These are phyloP conservation scores for Scutellaria baicalensis DNA, from an alignment of 257 asterid genomes.

Conservation along the genomic window DNA sequence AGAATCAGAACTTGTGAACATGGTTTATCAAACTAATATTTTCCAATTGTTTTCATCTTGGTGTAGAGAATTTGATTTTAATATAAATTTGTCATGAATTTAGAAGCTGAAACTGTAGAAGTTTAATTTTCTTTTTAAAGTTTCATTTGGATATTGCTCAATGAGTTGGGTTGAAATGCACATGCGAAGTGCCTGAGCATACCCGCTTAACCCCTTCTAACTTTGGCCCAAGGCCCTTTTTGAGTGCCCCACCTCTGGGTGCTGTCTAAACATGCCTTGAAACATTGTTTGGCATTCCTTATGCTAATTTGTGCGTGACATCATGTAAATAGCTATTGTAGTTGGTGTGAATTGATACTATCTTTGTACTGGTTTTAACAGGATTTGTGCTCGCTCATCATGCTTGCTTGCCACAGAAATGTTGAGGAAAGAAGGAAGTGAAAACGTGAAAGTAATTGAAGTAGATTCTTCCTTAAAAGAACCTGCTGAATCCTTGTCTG, in stretches of 20 bases:
- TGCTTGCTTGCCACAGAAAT: constrained; percentile 51
- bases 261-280: background rate
- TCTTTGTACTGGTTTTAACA: constrained; percentile 21
- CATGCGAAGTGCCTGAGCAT: background rate
- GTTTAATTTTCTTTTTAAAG: background rate
- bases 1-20: background rate
- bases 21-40: background rate
- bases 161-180: background rate
- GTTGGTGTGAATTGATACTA: background rate
- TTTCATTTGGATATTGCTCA: background rate
- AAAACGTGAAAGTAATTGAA: constrained; percentile 25
- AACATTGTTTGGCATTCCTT: background rate
- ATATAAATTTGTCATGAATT: background rate
- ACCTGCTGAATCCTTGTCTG: constrained; percentile 26
- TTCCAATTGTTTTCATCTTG: background rate
- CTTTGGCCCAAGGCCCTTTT: background rate
- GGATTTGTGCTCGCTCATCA: constrained; percentile 57
- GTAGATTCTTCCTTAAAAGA: constrained; percentile 21
- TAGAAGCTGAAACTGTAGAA: background rate
- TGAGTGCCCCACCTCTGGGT: background rate
- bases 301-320: background rate
- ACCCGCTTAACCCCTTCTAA: background rate
- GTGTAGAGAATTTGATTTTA: background rate
- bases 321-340: background rate
- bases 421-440: constrained; percentile 30